A percentile compares a stretch with the other conserved stretches of the same genome.
Conservation (phyloP, 768 basidiomycete genomes). For the Russula sp. region DNA sequence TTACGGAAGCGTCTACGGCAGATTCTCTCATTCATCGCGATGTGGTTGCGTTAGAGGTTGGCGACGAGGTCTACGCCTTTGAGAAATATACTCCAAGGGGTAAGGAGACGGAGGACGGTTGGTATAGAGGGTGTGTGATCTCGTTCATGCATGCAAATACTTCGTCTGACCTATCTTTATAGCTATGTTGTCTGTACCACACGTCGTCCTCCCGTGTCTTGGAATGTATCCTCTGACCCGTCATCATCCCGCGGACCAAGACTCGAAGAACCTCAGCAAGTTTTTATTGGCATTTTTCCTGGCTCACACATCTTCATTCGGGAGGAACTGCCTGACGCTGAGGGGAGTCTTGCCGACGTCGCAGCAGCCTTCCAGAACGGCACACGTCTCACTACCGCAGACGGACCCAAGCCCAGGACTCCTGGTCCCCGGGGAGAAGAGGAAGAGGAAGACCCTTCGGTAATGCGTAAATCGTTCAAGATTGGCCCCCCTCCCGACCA, state of each 20-base stretch:
- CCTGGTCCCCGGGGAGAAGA: constrained; percentile 58
- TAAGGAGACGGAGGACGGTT: constrained; percentile 71
- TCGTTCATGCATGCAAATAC: constrained; percentile 6
- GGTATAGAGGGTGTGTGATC: constrained; percentile 81
- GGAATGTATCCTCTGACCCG: constrained; percentile 53
- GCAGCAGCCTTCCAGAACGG: constrained; percentile 46
- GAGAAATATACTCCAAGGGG: constrained; percentile 75
- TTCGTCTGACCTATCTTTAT: constrained; percentile 9
- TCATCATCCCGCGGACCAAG: constrained; percentile 47
- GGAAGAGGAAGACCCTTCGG: constrained; percentile 47
- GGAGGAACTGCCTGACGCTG: constrained; percentile 81
- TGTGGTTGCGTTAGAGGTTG: constrained; percentile 83
- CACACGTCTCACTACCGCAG: constrained; percentile 30
- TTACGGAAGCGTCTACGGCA: constrained; percentile 52
- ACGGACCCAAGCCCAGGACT: constrained; percentile 35
- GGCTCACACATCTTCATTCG: constrained; percentile 82
- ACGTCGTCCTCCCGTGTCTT: constrained; percentile 61
- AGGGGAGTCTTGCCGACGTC: constrained; percentile 74
- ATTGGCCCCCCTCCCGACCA: constrained; percentile 70
- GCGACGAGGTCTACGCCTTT: constrained; percentile 96
- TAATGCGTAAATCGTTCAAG: constrained; percentile 55
- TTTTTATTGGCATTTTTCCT: constrained; percentile 93
- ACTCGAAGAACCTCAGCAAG: constrained; percentile 73
- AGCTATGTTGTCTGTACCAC: constrained; percentile 87
- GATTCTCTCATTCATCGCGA: constrained; percentile 62